phyloP scores from a whole-genome alignment of 2,329 filamentous ascomycete species.

The Colletotrichum paranaense region DNA sequence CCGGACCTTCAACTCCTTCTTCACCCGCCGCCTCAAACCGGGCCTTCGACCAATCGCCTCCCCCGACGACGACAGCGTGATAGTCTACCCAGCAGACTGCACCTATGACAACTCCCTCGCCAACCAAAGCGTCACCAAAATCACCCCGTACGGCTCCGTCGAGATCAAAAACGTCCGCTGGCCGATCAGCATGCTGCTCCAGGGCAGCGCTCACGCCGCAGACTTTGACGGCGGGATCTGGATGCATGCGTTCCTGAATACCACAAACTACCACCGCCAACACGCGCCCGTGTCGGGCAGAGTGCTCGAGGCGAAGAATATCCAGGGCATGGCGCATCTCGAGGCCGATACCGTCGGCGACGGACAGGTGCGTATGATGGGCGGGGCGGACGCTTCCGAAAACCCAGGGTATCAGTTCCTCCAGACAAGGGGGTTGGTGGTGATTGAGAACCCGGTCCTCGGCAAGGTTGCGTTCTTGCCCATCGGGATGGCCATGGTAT shows the following conservation, averaged over 20 bases:
- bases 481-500: constrained; percentile 57
- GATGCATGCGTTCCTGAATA: constrained; percentile 54
- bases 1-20: constrained; percentile 54
- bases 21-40: constrained; percentile 49
- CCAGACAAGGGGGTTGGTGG: constrained; percentile 50
- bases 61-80: constrained; percentile 42
- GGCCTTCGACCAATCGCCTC: constrained; percentile 45
- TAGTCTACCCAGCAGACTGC: constrained; percentile 50
- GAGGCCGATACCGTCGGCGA: constrained; percentile 44
- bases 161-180: constrained; percentile 50
- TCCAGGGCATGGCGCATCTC: constrained; percentile 49
- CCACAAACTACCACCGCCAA: constrained; percentile 54
- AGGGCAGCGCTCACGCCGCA: constrained; percentile 43
- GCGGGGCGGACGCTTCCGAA: constrained; percentile 45
- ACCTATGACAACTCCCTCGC: constrained; percentile 43
- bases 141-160: constrained; percentile 41
- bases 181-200: constrained; percentile 49
- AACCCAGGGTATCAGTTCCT: constrained; percentile 52
- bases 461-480: constrained; percentile 54
- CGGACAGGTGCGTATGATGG: constrained; percentile 33
- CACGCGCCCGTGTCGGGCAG: constrained; percentile 52
- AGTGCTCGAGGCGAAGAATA: constrained; percentile 50
- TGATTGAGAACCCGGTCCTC: constrained; percentile 48
- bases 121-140: constrained; percentile 40
- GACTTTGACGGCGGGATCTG: constrained; percentile 52